Evolutionary conservation across 1,284 basidiomycete species (phyloP).

Genomic region (Fereydounia khargensis): DNA sequence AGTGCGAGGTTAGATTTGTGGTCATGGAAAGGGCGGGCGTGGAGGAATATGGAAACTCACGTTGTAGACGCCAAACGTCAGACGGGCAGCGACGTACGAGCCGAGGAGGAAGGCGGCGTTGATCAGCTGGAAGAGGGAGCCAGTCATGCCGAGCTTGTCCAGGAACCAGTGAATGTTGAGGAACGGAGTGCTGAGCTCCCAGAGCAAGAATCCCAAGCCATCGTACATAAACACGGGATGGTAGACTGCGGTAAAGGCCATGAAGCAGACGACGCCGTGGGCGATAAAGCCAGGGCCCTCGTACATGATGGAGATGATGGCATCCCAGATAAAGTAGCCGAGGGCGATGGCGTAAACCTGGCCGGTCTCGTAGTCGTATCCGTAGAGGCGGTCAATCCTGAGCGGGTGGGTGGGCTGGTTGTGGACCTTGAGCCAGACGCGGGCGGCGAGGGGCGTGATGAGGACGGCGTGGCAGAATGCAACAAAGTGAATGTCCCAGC

Average conservation of each 20-base stretch:
- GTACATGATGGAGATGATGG: slow-evolving; percentile 48
- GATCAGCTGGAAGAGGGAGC: slow-evolving; percentile 52
- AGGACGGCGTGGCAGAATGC: slow-evolving; percentile 43
- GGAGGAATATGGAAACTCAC: slow-evolving; percentile 7
- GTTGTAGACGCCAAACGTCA: slow-evolving; percentile 57
- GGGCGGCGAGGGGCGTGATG: slow-evolving; percentile 39
- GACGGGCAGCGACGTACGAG: slow-evolving; percentile 53
- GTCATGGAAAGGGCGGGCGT: not conserved
- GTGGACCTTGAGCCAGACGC: slow-evolving; percentile 36
- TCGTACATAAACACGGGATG: slow-evolving; percentile 58
- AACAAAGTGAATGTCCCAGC: slow-evolving; percentile 58
- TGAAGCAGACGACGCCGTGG: slow-evolving; percentile 54
- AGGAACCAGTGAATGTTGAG: slow-evolving; percentile 60
- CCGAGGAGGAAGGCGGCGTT: slow-evolving; percentile 55
- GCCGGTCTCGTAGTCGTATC: slow-evolving; percentile 43
- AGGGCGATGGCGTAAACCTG: slow-evolving; percentile 49
- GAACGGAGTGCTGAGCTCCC: slow-evolving; percentile 58
- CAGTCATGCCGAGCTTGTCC: slow-evolving; percentile 58
- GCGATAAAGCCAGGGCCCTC: slow-evolving; percentile 58
- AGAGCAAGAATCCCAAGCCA: slow-evolving; percentile 56
- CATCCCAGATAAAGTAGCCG: slow-evolving; percentile 56
- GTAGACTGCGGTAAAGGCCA: slow-evolving; percentile 51
- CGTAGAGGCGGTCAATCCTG: slow-evolving; percentile 45
- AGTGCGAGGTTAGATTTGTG: not conserved
- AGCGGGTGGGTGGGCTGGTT: slow-evolving; percentile 32